A percentile compares a stretch with the other conserved stretches of the same genome.
Conservation (phyloP, 192 early-diverging fungal species). For the Coemansia sp. region DNA sequence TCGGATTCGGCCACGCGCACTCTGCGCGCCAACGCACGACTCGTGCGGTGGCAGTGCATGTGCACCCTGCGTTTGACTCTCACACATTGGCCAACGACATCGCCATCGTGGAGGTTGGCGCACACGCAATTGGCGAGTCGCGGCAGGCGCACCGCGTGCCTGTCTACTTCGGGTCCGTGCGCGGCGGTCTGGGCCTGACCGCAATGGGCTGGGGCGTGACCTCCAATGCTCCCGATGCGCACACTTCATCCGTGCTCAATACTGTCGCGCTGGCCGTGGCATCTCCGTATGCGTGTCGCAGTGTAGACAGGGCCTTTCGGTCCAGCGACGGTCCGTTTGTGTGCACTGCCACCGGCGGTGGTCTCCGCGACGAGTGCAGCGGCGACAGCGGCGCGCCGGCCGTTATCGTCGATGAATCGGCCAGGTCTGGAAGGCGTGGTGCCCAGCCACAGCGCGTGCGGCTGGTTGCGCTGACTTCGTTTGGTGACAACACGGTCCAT, state of each 20-base stretch:
- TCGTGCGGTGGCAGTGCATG: not conserved
- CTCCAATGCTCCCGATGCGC: constrained; percentile 14
- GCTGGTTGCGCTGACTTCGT: constrained; percentile 51
- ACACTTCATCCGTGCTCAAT: constrained; percentile 30
- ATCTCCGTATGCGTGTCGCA: constrained; percentile 7
- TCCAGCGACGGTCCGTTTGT: constrained; percentile 43
- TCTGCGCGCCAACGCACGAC: constrained; percentile 12
- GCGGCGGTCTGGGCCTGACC: constrained; percentile 14
- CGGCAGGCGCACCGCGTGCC: constrained; percentile 26
- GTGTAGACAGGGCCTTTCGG: constrained; percentile 21
- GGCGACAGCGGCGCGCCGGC: constrained; percentile 52
- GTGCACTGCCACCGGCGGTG: constrained; percentile 34
- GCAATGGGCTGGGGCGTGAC: constrained; percentile 57
- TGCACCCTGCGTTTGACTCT: constrained; percentile 15
- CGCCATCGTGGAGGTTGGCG: constrained; percentile 36
- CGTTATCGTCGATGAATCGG: constrained; percentile 13
- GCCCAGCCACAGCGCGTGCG: constrained; percentile 12
- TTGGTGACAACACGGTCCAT: constrained; percentile 43
- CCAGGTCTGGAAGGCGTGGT: not conserved
- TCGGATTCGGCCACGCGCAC: constrained; percentile 33
- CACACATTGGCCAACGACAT: constrained; percentile 52
- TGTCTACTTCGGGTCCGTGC: constrained; percentile 31
- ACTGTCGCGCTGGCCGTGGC: constrained; percentile 32
- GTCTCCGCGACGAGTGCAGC: constrained; percentile 40
- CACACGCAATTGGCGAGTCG: constrained; percentile 3